Conservation (phyloP, 768 basidiomycete species). For the Lactarius trivialis region DNA sequence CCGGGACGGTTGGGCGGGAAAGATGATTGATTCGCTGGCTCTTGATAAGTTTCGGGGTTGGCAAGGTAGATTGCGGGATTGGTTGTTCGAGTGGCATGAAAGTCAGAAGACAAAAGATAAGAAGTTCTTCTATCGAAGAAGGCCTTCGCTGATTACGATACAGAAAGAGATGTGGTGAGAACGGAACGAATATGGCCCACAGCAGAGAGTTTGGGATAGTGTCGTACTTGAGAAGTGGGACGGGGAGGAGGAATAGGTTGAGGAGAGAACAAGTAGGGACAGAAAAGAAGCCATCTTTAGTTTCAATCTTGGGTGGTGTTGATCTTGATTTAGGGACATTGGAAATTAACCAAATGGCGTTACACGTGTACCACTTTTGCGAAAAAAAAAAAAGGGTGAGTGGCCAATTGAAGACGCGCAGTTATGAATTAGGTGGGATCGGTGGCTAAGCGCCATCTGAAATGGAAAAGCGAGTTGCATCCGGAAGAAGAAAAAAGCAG, state of each 20-base stretch:
- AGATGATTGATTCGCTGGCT: neutral
- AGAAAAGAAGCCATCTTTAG: neutral
- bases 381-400: neutral
- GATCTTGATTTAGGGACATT: constrained; percentile 9
- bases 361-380: neutral
- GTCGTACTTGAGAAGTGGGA: neutral
- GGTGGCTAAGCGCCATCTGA: neutral
- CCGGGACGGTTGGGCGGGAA: neutral
- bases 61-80: constrained; percentile 4
- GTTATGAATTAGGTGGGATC: neutral
- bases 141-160: neutral
- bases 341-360: constrained; percentile 1
- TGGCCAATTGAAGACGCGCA: neutral
- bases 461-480: constrained; percentile 15
- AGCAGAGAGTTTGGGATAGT: neutral
- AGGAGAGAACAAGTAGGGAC: too few relatives aligned
- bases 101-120: neutral
- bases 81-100: neutral
- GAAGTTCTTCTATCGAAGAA: constrained; percentile 10
- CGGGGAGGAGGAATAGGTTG: neutral
- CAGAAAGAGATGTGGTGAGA: neutral
- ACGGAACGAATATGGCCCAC: neutral
- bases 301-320: neutral
- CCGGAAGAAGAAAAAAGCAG: constrained; percentile 10
- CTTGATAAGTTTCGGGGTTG: constrained; percentile 1